Evolutionary conservation across 2,329 filamentous ascomycete genomes (phyloP).

Genomic region (Calonectria leucothoes): DNA sequence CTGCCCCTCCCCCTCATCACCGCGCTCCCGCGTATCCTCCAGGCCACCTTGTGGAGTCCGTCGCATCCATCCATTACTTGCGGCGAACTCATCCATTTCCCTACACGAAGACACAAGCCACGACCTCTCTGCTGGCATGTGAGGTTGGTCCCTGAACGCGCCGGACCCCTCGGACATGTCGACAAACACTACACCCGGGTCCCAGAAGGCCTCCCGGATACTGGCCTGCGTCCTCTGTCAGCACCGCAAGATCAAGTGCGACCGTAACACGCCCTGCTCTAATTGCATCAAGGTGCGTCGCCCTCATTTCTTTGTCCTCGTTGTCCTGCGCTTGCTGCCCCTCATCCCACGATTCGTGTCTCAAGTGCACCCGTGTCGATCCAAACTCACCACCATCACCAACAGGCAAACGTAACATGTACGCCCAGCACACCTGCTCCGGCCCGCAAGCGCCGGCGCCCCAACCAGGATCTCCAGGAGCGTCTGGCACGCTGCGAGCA

Average conservation of each 20-base stretch:
- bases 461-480: conserved; percentile 72
- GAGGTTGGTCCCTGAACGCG: conserved; percentile 30
- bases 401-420: conserved; percentile 68
- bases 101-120: background rate
- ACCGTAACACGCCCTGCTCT: conserved; percentile 68
- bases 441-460: conserved; percentile 67
- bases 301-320: conserved; percentile 8
- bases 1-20: conserved; percentile 22
- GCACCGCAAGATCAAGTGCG: conserved; percentile 72
- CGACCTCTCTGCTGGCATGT: conserved; percentile 43
- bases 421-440: conserved; percentile 71
- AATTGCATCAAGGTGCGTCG: conserved; percentile 68
- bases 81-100: background rate
- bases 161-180: conserved; percentile 46
- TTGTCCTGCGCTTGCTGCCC: background rate
- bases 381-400: conserved; percentile 11
- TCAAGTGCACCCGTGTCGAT: background rate
- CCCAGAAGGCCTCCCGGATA: conserved; percentile 57
- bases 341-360: background rate
- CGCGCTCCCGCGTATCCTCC: conserved; percentile 4
- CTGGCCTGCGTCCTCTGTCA: conserved; percentile 69
- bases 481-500: conserved; percentile 69
- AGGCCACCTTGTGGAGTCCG: conserved; percentile 17
- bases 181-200: conserved; percentile 38
- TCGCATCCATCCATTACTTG: conserved; percentile 5